Conservation (phyloP, 208 protist species). For the Leishmania mexicana region DNA sequence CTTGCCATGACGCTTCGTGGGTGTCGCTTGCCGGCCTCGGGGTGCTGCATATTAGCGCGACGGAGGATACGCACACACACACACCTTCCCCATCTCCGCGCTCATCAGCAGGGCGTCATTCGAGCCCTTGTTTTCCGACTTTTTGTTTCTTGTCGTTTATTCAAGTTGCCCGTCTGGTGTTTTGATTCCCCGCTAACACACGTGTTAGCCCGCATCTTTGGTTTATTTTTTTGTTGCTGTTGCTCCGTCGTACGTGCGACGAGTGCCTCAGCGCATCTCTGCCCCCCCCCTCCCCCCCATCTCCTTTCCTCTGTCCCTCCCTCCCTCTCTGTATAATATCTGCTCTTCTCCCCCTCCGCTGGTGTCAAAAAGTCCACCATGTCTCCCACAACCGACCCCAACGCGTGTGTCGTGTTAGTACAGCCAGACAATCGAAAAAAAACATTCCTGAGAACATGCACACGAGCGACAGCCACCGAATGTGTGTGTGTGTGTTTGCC, state of each 20-base stretch:
- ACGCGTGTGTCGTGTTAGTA: background rate
- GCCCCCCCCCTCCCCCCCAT: background rate
- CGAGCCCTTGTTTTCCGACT: background rate
- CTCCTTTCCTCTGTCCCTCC: background rate
- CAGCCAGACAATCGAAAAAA: background rate
- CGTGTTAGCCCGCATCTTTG: background rate
- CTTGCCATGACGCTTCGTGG: background rate
- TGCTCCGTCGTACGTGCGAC: background rate
- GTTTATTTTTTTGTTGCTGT: background rate
- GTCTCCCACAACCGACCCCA: background rate
- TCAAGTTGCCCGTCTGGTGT: too few species aligned
- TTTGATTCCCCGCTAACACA: background rate
- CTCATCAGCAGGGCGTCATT: background rate
- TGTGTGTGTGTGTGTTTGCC: background rate
- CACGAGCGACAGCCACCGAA: background rate
- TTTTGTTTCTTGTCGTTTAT: background rate
- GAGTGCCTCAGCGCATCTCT: background rate
- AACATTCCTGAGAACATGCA: background rate
- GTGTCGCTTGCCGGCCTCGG: background rate
- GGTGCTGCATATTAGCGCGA: background rate
- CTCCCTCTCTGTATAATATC: background rate
- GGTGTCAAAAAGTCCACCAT: background rate
- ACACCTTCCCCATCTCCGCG: background rate
- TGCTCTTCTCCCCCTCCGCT: background rate
- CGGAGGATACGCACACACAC: background rate